Evolutionary conservation across 1,284 basidiomycete species (phyloP), one percentile per base, ranked within the genome.

Genomic region (Sanghuangporus weigelae): DNA sequence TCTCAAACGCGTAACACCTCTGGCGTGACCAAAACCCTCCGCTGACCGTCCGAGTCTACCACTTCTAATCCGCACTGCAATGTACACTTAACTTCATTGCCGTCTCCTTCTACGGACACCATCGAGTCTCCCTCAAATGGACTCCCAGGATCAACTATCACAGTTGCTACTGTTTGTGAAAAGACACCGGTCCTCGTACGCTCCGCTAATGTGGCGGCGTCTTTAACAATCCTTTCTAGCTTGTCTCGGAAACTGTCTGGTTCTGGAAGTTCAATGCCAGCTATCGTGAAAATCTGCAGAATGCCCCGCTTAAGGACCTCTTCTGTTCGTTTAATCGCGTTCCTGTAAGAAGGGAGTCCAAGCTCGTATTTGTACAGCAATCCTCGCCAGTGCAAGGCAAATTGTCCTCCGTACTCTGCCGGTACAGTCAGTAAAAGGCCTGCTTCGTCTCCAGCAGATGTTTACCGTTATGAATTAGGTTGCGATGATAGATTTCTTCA

Each of bases 301-400:
- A 44, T 39, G 38, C 60, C 51, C 11, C 42, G 51, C 8, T 26
- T 31, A 36, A 62, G 38, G 11, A 55, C 31, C 2, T 31, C n/a
- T 38, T 55, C 36, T 11, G 60, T 62, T 48, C 42, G 51, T 21
- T 14, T 48, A 16, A 55, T 56, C n/a, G 53, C 60, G 14, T 42
- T 44, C 14, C 11, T 48, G 40, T 46, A 62, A 42, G 53, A 56
- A 14, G 19, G 51, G 26, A 62, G 60, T 4, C 40, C n/a, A 26
- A 39, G 50, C 16, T 62, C 60, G n/a, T 62, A 40, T 19, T 35
- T 44, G 26, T 56, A 40, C 4, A 56, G 14, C 60, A 62, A 31
- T 3, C 39, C 60, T 56, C 60, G 38, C 60, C 60, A 62, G 12
- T 62, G 60, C 60, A 62, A 46, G 1, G 60, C 60, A 11, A 62